Base-by-base conservation (phyloP, 306 rosid species). In the Pyrus pyrifolia region DNA sequence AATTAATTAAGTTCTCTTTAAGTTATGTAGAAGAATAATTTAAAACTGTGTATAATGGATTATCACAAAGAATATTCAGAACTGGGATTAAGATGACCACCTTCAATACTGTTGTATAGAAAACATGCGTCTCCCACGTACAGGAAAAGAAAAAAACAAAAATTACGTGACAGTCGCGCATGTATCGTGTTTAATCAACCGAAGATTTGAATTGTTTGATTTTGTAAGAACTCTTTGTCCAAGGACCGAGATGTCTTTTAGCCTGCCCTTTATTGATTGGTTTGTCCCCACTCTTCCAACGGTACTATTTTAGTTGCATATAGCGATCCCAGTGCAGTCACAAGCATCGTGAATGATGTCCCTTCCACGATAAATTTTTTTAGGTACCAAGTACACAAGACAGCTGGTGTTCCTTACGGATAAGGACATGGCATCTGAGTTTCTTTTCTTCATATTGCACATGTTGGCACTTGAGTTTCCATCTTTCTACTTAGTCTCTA, bases 251-350 rank as follows among this genome's bases (percentile, higher is more conserved):
- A 18, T 68, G 83, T 75, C 77, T 42, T 72, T 71, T 53, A 76
- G 76, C 10, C 79, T 79, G 74, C 8, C 75, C 9, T 35, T 38
- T 15, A 25, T 62, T 61, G 23, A 44, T 46, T 40, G 68, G 14
- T 17, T 67, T 83, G 89, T 83, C 79, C 63, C 71, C 59, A 38
- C 68, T 68, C 67, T 55, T 22, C 45, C 77, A 81, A 78, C 70
- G 76, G 80, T 68, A 73, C 35, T 62, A 73, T 84, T 83, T 74
- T 22, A 11, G 13, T 0, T 33, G 11, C 18, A n/a, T 35, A 11
- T 3, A 4, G 70, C 4, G 23, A 35, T 57, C 3, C 3, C 15
- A 2, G 51, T 72, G 76, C 33, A 13, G 14, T 62, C 59, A 55
- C 67, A 22, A 18, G 8, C 74, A 57, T 33, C 35, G 23, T 33